These are phyloP conservation scores for Thoreauomyces humboldtii DNA, from an alignment of 192 early-diverging fungal genomes.

Conservation along the genomic window DNA sequence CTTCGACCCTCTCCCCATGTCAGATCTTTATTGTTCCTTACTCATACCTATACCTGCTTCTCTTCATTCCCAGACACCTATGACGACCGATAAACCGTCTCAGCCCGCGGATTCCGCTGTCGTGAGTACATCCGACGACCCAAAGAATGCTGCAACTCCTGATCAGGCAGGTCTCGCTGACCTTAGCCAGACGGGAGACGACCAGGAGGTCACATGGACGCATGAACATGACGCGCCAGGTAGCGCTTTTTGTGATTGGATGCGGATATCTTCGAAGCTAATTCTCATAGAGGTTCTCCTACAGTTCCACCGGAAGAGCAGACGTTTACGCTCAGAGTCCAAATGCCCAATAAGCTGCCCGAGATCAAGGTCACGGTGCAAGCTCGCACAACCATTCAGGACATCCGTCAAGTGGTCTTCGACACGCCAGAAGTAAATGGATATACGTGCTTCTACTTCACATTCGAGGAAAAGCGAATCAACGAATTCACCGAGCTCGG, in stretches of 20 bases:
- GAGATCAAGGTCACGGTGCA: slow-evolving; percentile 18
- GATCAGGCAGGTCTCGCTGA: neutral
- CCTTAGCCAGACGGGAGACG: neutral
- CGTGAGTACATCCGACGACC: neutral
- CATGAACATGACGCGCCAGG: neutral
- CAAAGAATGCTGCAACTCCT: neutral
- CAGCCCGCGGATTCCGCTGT: neutral
- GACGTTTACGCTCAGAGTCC: slow-evolving; percentile 8
- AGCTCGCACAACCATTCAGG: slow-evolving; percentile 64
- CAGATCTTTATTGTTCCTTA: no score
- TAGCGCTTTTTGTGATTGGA: neutral
- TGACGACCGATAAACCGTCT: neutral
- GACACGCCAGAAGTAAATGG: slow-evolving; percentile 82
- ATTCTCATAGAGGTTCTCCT: neutral
- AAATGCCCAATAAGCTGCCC: slow-evolving; percentile 3
- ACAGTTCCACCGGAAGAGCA: neutral
- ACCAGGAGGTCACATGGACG: neutral
- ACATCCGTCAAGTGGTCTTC: slow-evolving; percentile 81
- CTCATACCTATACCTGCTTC: no score
- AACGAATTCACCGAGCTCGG: slow-evolving; percentile 60
- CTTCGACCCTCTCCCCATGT: no score
- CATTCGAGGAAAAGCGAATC: slow-evolving; percentile 68
- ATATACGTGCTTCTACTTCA: slow-evolving; percentile 88
- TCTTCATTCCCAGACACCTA: no score
- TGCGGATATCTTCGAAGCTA: neutral